phyloP scores from a whole-genome alignment of 805 yeast genomes.

The Candida ascalaphidarum region DNA sequence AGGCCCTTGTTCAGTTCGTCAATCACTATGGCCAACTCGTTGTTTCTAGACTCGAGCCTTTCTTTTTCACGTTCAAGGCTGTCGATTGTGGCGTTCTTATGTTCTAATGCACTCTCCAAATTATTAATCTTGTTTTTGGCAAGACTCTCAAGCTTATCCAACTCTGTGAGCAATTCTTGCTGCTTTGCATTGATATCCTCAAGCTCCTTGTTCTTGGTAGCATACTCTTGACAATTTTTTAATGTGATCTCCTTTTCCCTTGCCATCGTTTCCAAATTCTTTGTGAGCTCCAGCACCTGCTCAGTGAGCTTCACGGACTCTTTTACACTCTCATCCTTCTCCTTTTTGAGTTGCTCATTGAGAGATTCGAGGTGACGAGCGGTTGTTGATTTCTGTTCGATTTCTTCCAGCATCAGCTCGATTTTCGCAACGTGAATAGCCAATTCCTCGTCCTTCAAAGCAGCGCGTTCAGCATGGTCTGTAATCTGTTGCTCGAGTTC shows the following conservation, averaged over 20 bases:
- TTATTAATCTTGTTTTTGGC: constrained; percentile 13
- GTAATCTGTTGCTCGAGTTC: constrained; percentile 1
- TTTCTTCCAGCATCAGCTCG: background rate
- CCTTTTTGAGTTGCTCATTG: background rate
- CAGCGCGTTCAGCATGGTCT: constrained; percentile 1
- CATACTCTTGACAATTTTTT: constrained; percentile 1
- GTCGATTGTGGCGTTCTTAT: too few relatives aligned
- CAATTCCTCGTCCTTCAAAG: constrained; percentile 1
- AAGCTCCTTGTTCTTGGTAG: constrained; percentile 5
- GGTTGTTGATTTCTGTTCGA: background rate
- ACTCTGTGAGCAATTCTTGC: constrained; percentile 13
- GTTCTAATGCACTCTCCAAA: constrained; percentile 9
- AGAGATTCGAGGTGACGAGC: too few relatives aligned
- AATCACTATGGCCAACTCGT: constrained; percentile 21
- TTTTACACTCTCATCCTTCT: constrained; percentile 2
- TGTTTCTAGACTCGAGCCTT: constrained; percentile 9
- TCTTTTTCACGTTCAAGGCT: background rate
- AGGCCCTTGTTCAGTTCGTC: too few relatives aligned
- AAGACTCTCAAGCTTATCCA: constrained; percentile 13
- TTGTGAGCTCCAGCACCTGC: constrained; percentile 5
- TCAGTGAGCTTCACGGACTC: constrained; percentile 4
- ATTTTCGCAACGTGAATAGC: too few relatives aligned
- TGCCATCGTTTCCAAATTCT: constrained; percentile 8
- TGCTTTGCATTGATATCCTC: constrained; percentile 12
- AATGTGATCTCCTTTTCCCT: constrained; percentile 11